phyloP scores from a whole-genome alignment of 305 asterid genomes.

The Salvia sclarea region DNA sequence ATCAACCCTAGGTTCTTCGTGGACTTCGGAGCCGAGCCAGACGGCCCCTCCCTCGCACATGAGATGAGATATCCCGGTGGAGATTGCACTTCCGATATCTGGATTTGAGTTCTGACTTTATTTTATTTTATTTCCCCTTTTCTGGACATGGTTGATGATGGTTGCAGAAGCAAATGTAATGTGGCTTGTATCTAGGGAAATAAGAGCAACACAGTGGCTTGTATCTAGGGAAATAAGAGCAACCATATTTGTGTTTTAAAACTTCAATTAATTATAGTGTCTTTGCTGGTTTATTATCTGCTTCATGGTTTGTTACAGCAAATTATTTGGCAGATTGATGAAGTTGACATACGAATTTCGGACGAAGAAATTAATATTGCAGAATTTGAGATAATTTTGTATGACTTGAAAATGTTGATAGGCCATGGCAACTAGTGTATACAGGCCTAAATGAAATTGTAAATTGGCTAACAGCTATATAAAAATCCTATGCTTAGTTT shows the following conservation, averaged over 20 bases:
- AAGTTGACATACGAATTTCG: no score
- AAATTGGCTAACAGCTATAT: no score
- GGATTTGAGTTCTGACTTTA: constrained; percentile 44
- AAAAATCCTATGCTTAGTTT: no score
- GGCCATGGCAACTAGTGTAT: no score
- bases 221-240: not conserved
- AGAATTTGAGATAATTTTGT: no score
- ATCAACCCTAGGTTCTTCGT: constrained; percentile 71
- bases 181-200: not conserved
- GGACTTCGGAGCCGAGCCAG: constrained; percentile 86
- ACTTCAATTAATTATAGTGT: not conserved
- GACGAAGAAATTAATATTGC: no score
- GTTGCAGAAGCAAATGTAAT: constrained; percentile 3
- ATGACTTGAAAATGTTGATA: no score
- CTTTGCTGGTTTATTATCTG: not conserved
- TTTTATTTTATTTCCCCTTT: not conserved
- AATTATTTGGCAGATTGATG: not conserved
- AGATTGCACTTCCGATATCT: constrained; percentile 97
- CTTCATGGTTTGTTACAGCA: not conserved
- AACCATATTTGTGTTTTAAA: not conserved
- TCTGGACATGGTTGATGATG: not conserved
- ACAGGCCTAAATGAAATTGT: no score
- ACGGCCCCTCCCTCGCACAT: constrained; percentile 88
- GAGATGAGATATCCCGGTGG: constrained; percentile 99
- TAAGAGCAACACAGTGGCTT: not conserved